Percentiles rank a stretch among this genome's conserved stretches.
These are phyloP conservation scores for Rhodocollybia butyracea DNA, from an alignment of 768 basidiomycete genomes.

Conservation along the genomic window DNA sequence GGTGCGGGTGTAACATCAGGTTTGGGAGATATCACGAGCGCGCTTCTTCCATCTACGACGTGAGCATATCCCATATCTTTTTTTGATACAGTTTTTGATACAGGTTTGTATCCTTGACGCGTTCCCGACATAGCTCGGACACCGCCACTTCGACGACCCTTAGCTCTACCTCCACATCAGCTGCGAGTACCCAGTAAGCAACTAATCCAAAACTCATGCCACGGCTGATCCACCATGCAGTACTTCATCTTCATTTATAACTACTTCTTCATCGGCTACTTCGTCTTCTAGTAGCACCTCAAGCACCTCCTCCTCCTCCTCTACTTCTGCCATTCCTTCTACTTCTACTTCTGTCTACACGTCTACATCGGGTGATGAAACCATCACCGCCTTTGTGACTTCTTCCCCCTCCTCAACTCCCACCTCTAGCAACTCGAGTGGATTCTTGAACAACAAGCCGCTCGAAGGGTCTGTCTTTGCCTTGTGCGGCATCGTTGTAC, in stretches of 20 bases:
- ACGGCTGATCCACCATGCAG: neutral
- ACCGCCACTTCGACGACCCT: neutral
- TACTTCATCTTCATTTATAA: neutral
- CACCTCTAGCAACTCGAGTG: conserved; percentile 12
- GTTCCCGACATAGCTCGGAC: neutral
- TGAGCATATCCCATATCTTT: neutral
- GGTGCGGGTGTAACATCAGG: conserved; percentile 6
- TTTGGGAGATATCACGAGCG: conserved; percentile 3
- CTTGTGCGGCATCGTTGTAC: conserved; percentile 43
- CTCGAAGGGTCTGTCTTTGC: conserved; percentile 59
- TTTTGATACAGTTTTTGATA: too few species aligned
- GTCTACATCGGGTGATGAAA: conserved; percentile 17
- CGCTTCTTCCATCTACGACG: neutral
- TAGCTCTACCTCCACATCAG: neutral
- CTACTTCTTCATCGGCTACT: neutral
- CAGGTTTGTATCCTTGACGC: neutral
- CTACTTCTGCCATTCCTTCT: conserved; percentile 12
- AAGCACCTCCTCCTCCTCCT: conserved; percentile 11
- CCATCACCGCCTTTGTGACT: conserved; percentile 26
- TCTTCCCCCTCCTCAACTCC: conserved; percentile 24
- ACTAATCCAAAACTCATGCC: neutral
- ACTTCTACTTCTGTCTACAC: conserved; percentile 14
- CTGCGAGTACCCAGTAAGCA: conserved; percentile 1
- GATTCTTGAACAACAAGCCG: conserved; percentile 66
- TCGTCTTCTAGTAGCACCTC: neutral